phyloP scores from a whole-genome alignment of 352 stramenopile species.

The Peronospora tabacina region DNA sequence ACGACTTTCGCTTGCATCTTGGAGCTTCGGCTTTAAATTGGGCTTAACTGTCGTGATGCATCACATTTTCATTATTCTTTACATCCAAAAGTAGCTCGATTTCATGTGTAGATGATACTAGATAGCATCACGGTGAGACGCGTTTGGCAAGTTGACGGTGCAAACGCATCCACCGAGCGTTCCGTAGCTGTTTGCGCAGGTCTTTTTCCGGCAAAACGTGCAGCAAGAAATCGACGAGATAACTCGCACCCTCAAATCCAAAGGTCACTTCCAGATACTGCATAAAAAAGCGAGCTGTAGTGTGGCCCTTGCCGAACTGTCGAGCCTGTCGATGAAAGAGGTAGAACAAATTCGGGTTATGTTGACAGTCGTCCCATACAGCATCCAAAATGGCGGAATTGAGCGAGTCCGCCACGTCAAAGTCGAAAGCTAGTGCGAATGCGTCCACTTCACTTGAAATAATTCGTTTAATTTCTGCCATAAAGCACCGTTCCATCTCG shows the following conservation, averaged over 20 bases:
- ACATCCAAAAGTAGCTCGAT: conserved; percentile 4
- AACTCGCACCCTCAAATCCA: conserved; percentile 54
- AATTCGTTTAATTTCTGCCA: conserved; percentile 48
- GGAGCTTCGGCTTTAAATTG: too few species aligned
- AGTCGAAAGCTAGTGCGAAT: conserved; percentile 39
- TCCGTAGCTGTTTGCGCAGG: conserved; percentile 53
- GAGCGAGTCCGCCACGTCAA: conserved; percentile 52
- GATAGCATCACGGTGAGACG: conserved; percentile 26
- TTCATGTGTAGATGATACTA: conserved; percentile 13
- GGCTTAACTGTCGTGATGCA: neutral
- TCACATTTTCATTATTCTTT: neutral
- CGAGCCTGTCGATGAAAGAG: conserved; percentile 73
- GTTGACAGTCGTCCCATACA: conserved; percentile 78
- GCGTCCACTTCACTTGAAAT: conserved; percentile 20
- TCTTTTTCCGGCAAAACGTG: conserved; percentile 64
- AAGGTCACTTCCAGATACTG: conserved; percentile 82
- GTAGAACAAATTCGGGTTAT: conserved; percentile 79
- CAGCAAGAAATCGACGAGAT: conserved; percentile 78
- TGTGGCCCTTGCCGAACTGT: conserved; percentile 63
- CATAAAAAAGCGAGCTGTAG: conserved; percentile 50
- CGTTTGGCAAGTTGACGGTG: conserved; percentile 52
- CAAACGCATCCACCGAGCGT: conserved; percentile 61
- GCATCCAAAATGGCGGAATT: conserved; percentile 71
- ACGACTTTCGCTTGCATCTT: too few species aligned
- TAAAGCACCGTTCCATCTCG: conserved; percentile 64